These are phyloP conservation scores for Colletotrichum plurivorum DNA, from an alignment of 2,329 filamentous ascomycete species.

Conservation along the genomic window DNA sequence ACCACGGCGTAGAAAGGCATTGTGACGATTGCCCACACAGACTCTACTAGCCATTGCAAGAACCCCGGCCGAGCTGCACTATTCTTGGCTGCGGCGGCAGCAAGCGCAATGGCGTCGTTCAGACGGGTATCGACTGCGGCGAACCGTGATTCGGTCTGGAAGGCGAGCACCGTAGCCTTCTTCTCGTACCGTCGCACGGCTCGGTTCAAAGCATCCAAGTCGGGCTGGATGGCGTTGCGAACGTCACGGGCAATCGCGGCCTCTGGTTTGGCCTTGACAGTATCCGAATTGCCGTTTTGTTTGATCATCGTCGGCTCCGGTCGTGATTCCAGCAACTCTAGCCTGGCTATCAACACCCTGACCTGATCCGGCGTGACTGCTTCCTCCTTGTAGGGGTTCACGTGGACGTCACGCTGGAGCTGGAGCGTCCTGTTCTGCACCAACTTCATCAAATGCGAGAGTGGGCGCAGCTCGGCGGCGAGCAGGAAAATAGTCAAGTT, in stretches of 20 bases:
- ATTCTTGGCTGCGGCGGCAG: conserved; percentile 78
- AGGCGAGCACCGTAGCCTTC: conserved; percentile 80
- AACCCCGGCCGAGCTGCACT: conserved; percentile 55
- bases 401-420: conserved; percentile 80
- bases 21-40: conserved; percentile 50
- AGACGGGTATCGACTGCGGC: conserved; percentile 79
- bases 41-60: conserved; percentile 55
- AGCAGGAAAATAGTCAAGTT: conserved; percentile 93
- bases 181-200: conserved; percentile 95
- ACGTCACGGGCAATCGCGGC: conserved; percentile 69
- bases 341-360: conserved; percentile 72
- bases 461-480: conserved; percentile 86
- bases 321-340: conserved; percentile 79
- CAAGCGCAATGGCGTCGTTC: conserved; percentile 84
- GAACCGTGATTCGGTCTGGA: conserved; percentile 83
- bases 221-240: conserved; percentile 78
- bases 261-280: conserved; percentile 55
- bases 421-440: conserved; percentile 84
- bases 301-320: conserved; percentile 50
- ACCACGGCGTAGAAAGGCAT: conserved; percentile 59
- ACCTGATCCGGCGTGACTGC: conserved; percentile 54
- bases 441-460: conserved; percentile 85
- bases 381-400: conserved; percentile 61
- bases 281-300: conserved; percentile 50
- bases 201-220: conserved; percentile 89